A percentile compares a stretch with the other conserved stretches of the same genome.
phyloP scores from a whole-genome alignment of 345 rosid genomes.

The Stellera chamaejasme region DNA sequence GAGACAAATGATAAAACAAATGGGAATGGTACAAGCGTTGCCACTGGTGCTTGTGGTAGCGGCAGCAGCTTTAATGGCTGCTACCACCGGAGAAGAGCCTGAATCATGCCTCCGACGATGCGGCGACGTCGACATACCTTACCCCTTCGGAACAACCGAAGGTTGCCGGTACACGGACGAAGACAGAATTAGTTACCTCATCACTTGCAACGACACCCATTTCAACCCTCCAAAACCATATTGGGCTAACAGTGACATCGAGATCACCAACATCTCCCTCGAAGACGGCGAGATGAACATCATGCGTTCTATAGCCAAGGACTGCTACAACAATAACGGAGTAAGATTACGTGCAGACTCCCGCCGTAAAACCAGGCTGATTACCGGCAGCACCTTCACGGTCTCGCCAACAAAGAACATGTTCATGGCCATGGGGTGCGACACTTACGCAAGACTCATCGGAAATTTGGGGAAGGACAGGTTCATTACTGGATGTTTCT shows the following conservation, averaged over 20 bases:
- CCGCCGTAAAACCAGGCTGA: too few species aligned
- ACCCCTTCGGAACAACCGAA: slow-evolving; percentile 22
- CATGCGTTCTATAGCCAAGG: rapidly evolving
- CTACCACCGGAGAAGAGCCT: too few species aligned
- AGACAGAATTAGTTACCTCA: slow-evolving; percentile 5
- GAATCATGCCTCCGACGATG: slow-evolving; percentile 1
- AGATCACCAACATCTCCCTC: slow-evolving; percentile 8
- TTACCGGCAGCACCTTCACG: too few species aligned
- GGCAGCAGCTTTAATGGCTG: too few species aligned
- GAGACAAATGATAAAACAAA: too few species aligned
- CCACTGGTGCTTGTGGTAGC: too few species aligned
- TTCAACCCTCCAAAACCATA: neutral
- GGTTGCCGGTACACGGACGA: slow-evolving; percentile 4
- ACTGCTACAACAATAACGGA: neutral
- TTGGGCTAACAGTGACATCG: neutral
- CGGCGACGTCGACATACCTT: slow-evolving; percentile 31
- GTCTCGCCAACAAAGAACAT: slow-evolving; percentile 2
- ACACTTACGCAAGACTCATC: neutral
- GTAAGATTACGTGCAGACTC: too few species aligned
- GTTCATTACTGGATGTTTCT: too few species aligned
- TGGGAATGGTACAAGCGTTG: too few species aligned
- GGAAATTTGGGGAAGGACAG: neutral
- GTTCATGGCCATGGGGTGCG: slow-evolving; percentile 22
- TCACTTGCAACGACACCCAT: slow-evolving; percentile 5
- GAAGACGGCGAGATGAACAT: slow-evolving; percentile 12